Evolutionary conservation across 2,329 filamentous ascomycete species (phyloP).

Genomic region (Xylariaceae sp.): DNA sequence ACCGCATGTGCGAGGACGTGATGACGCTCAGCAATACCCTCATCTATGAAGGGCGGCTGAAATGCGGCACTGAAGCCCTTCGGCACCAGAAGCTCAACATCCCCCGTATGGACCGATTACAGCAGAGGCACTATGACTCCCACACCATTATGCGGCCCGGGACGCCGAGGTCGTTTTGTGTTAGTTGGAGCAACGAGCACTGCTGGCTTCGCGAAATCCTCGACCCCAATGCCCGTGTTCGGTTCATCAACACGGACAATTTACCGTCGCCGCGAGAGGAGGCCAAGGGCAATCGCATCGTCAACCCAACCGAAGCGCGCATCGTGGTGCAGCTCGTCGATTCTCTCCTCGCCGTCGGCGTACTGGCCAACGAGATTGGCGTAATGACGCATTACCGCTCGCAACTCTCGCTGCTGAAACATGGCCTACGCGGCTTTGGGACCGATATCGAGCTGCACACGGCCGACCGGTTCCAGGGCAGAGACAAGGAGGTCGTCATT

Average conservation of each 20-base stretch:
- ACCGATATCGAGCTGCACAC: conserved; percentile 86
- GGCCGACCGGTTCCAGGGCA: conserved; percentile 91
- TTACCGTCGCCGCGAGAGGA: conserved; percentile 65
- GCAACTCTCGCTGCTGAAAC: conserved; percentile 77
- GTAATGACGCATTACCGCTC: conserved; percentile 97
- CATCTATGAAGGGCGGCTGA: conserved; percentile 86
- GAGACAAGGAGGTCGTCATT: conserved; percentile 90
- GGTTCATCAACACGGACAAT: conserved; percentile 84
- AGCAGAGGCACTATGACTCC: conserved; percentile 53
- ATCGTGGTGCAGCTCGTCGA: conserved; percentile 77
- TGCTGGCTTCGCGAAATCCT: conserved; percentile 79
- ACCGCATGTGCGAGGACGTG: conserved; percentile 96
- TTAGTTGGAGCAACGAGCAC: conserved; percentile 38
- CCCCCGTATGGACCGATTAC: conserved; percentile 58
- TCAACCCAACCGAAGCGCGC: conserved; percentile 77
- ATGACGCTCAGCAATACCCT: conserved; percentile 90
- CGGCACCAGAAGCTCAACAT: conserved; percentile 64
- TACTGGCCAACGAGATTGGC: conserved; percentile 72
- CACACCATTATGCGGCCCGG: conserved; percentile 37
- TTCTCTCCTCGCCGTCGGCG: conserved; percentile 67
- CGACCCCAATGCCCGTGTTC: conserved; percentile 64
- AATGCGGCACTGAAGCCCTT: conserved; percentile 77
- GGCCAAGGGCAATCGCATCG: conserved; percentile 75
- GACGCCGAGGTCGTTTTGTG: conserved; percentile 50
- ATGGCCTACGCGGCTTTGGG: conserved; percentile 55